Evolutionary conservation across 2,329 filamentous ascomycete species (phyloP).

Genomic region (Fusarium sambucinum): DNA sequence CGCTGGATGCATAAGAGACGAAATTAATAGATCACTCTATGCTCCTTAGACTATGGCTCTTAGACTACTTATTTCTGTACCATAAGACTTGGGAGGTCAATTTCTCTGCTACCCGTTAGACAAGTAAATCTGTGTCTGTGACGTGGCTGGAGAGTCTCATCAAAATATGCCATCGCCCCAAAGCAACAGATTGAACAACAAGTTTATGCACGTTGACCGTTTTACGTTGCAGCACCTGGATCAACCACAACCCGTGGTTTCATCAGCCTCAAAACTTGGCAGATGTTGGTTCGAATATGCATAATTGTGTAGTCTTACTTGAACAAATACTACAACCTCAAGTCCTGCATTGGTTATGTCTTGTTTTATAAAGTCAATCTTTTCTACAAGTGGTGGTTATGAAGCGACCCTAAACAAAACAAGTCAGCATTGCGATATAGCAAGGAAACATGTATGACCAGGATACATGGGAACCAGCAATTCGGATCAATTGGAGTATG

Average conservation of each 20-base stretch:
- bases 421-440: neutral
- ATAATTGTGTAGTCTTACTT: neutral
- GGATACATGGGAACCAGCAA: neutral
- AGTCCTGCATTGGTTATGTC: neutral
- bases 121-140: neutral
- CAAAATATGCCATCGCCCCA: neutral
- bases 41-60: no score
- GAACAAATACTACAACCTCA: neutral
- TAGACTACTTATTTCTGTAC: no score
- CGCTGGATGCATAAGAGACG: no score
- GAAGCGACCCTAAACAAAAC: conserved; percentile 1
- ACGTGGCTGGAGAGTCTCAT: neutral
- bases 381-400: neutral
- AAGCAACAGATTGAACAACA: neutral
- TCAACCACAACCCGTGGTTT: no score
- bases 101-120: no score
- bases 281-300: neutral
- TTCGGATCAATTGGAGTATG: neutral
- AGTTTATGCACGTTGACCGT: neutral
- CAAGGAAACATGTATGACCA: neutral
- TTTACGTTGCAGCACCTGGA: neutral
- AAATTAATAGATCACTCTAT: no score
- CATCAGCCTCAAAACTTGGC: conserved; percentile 3
- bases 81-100: no score
- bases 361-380: neutral